Conservation (phyloP, 768 basidiomycete species). For the Lentinula lateritia region DNA sequence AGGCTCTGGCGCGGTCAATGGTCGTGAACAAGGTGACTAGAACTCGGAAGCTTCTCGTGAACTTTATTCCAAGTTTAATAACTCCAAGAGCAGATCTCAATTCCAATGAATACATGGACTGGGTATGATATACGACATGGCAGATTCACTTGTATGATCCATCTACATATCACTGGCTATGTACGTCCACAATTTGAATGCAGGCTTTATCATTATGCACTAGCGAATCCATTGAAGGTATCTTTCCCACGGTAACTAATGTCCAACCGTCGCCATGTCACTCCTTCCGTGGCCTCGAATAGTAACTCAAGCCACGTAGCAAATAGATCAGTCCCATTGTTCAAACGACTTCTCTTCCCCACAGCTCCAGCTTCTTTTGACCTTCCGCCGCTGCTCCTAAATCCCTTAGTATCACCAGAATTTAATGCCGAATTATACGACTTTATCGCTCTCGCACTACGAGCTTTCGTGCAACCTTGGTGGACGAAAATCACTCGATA, state of each 20-base stretch:
- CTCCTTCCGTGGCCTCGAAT: not conserved
- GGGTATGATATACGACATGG: too few relatives aligned
- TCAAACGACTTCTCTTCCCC: conserved; percentile 4
- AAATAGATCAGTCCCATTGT: not conserved
- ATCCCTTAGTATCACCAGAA: conserved; percentile 39
- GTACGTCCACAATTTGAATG: too few relatives aligned
- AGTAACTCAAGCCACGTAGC: not conserved
- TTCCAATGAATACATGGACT: too few relatives aligned
- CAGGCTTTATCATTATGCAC: too few relatives aligned
- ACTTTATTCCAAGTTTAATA: too few relatives aligned
- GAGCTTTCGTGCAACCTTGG: conserved; percentile 80
- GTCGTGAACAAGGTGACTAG: too few relatives aligned
- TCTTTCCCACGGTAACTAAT: not conserved
- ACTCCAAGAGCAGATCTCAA: too few relatives aligned
- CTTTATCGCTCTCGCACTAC: conserved; percentile 71
- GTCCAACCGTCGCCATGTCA: not conserved
- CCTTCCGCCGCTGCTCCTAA: conserved; percentile 49
- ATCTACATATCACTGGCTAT: too few relatives aligned
- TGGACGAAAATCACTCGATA: conserved; percentile 81
- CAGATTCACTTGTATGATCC: too few relatives aligned
- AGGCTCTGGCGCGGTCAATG: too few relatives aligned
- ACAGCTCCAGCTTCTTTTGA: conserved; percentile 10
- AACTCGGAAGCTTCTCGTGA: too few relatives aligned
- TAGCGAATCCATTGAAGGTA: too few relatives aligned
- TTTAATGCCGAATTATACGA: conserved; percentile 72